phyloP scores from a whole-genome alignment of 495 filamentous ascomycete genomes.

The Podospora didyma region DNA sequence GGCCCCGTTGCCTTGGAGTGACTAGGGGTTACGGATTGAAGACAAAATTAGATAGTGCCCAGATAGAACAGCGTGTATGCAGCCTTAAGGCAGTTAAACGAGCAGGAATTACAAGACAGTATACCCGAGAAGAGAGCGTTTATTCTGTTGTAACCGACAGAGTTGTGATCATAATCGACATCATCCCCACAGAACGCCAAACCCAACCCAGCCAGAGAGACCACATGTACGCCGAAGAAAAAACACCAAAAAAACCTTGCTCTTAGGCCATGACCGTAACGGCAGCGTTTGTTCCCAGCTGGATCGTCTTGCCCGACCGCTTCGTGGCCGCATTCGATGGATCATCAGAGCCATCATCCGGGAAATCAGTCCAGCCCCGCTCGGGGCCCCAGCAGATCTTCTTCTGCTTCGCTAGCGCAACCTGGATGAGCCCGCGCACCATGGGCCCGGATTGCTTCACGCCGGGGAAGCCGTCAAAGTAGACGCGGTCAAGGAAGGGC shows the following conservation, averaged over 20 bases:
- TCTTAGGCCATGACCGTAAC: background rate
- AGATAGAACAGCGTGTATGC: too few relatives aligned
- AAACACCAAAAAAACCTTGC: background rate
- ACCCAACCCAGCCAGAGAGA: too few relatives aligned
- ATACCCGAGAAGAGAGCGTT: too few relatives aligned
- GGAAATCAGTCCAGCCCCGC: conserved; percentile 56
- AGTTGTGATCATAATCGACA: too few relatives aligned
- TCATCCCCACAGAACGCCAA: too few relatives aligned
- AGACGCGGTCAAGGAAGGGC: conserved; percentile 56
- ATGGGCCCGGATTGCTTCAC: conserved; percentile 66
- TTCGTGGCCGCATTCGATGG: background rate
- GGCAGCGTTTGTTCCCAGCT: conserved; percentile 6
- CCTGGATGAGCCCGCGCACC: conserved; percentile 62
- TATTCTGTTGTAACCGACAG: too few relatives aligned
- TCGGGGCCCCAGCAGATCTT: conserved; percentile 66
- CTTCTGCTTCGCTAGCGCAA: conserved; percentile 46
- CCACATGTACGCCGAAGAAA: background rate
- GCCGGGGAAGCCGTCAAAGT: conserved; percentile 72
- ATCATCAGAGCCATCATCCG: conserved; percentile 24
- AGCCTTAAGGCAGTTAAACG: too few relatives aligned
- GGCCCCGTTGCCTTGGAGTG: too few relatives aligned
- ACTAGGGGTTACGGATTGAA: too few relatives aligned
- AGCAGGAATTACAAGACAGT: too few relatives aligned
- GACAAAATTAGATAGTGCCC: too few relatives aligned
- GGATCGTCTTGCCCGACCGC: background rate